Base-by-base conservation (phyloP, 129 eudicot genomes). In the Scalesia atractyloides region DNA sequence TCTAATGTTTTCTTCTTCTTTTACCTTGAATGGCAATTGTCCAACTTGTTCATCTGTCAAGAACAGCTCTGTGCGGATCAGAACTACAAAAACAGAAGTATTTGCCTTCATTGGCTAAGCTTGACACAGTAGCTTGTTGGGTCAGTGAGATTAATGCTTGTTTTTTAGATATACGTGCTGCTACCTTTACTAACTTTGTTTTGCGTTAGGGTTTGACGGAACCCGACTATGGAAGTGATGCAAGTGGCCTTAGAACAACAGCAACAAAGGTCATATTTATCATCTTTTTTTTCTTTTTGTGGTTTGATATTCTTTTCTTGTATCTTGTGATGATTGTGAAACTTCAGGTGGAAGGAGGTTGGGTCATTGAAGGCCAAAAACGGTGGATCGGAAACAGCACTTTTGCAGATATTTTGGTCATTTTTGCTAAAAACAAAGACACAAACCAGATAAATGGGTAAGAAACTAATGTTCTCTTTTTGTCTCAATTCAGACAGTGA, bases 381-480 rank as follows among this genome's bases (percentile, higher is more conserved):
- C 88, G 99, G 9, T 94, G 99, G 99, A 94, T 88, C 57, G 99
- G 99, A 37, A 94, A 94, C 82, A 94, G 99, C 86, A 94, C 99
- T 26, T 94, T 90, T 81, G 99, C 99, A 48, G 99, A 94, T 84
- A 68, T 94, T 64, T 83, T 94, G 66, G 85, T 94, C 68, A 88
- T 94, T 36, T 94, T 90, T 80, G 99, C 97, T 46, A 88, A 94
- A 81, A 90, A 94, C 77, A 81, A 89, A 37, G 47, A 84, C 43
- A 86, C 88, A 54, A 88, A 94, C 81, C 97, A 94, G 82, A 94
- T 94, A 81, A 94, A 94, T 60, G 99, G 91, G 99, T 92, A 86
- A 69, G 87, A 73, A 30, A 34, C n/a, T 49, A 56, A 41, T 60
- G 30, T 39, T 33, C 34, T 61, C 17, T 18, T n/a, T 37, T 50